Evolutionary conservation across 1,284 basidiomycete species (phyloP), one percentile per base, ranked within the genome.

Genomic region (Coriolopsis trogii): DNA sequence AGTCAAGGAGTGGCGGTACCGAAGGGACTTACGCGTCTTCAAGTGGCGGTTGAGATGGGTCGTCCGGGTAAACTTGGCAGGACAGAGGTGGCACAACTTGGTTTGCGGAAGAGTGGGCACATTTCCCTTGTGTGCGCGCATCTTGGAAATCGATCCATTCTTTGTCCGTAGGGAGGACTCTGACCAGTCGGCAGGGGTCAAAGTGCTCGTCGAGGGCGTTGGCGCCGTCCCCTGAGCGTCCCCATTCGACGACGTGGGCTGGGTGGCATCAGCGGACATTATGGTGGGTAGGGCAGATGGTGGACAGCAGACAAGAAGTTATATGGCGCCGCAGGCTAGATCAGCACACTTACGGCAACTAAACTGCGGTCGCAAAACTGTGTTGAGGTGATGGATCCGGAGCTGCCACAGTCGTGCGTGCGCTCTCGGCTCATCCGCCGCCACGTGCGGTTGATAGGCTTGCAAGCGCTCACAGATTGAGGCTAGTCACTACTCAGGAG

Each of bases 41-140:
- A 82, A 65, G 57, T 82, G 81, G 15, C 81, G 71, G 58, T 81
- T 80, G 39, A 83, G 70, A 60, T 82, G 81, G 0, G 80, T 82
- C 1, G 77, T 80, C 50, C 80, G 69, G 12, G 80, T 82, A 64
- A 82, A 82, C 60, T 79, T 81, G 10, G 81, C 80, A 7, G 79
- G 78, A 52, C 80, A 83, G 26, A 80, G 64, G 26, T 75, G 71
- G 58, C 80, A 82, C 46, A 74, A 70, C 63, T 82, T 81, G 20
- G 75, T 80, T 64, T 82, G 68, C 6, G 71, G 72, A 25, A 74
- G 56, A 5, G 68, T 66, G 28, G 69, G 66, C 16, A 64, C 57
- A 58, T 73, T 73, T 25, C 71, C 71, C 41, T 62, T 63, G 54
- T 73, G 71, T 13, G 62, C 63, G 15, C 70, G 68, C 69, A 71